Conservation (phyloP, 176 grass and related monocot species). For the Cocos nucifera region DNA sequence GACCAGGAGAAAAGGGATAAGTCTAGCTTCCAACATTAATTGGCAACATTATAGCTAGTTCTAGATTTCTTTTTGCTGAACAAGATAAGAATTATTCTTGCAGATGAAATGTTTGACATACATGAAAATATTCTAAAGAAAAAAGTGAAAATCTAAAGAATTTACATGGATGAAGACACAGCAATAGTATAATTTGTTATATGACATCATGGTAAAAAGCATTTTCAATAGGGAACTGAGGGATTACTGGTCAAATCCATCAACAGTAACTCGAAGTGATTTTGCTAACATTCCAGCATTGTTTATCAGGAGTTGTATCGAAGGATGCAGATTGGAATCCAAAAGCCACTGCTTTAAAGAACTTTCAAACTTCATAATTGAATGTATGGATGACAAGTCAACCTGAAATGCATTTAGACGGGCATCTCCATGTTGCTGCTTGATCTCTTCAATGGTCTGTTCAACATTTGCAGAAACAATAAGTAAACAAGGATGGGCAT, state of each 20-base stretch:
- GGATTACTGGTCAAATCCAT: slow-evolving; percentile 70
- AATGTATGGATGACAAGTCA: slow-evolving; percentile 61
- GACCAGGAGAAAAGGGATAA: too few relatives aligned
- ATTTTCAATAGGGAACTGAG: slow-evolving; percentile 8
- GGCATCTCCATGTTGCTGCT: slow-evolving; percentile 32
- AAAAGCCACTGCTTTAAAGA: slow-evolving; percentile 50
- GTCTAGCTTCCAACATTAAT: too few relatives aligned
- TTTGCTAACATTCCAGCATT: slow-evolving; percentile 93
- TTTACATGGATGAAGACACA: too few relatives aligned
- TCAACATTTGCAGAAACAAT: slow-evolving; percentile 16
- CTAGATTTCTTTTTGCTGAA: too few relatives aligned
- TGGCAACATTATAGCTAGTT: too few relatives aligned
- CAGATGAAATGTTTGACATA: too few relatives aligned
- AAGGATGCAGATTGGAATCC: slow-evolving; percentile 34
- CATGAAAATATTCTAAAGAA: too few relatives aligned
- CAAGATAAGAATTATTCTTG: too few relatives aligned
- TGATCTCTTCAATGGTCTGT: slow-evolving; percentile 60
- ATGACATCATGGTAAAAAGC: not conserved
- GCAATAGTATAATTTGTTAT: too few relatives aligned
- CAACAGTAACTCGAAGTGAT: slow-evolving; percentile 40
- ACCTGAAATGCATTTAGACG: slow-evolving; percentile 49
- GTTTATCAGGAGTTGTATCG: slow-evolving; percentile 85
- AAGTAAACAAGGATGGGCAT: too few relatives aligned
- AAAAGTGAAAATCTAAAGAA: too few relatives aligned
- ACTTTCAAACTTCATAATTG: slow-evolving; percentile 63